A percentile compares a stretch with the other conserved stretches of the same genome.
These are phyloP conservation scores for Scenedesmus sp. DNA, from an alignment of 163 green algal species.

Conservation along the genomic window DNA sequence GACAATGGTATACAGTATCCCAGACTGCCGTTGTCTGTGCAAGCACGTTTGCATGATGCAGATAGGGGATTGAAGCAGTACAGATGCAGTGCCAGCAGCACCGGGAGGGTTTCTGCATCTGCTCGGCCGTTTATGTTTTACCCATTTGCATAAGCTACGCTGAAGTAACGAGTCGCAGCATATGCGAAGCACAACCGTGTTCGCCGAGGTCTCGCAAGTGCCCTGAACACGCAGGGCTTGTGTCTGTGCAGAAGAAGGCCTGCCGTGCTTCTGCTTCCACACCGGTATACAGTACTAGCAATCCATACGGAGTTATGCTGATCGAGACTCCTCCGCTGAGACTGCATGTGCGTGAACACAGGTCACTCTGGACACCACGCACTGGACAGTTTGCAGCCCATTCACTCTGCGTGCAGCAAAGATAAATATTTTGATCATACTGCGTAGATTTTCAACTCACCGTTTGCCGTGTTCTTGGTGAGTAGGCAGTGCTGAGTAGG, in stretches of 20 bases:
- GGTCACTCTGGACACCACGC: background rate
- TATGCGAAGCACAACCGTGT: background rate
- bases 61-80: background rate
- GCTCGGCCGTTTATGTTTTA: too few relatives aligned
- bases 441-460: too few relatives aligned
- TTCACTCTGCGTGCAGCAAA: background rate
- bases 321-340: too few relatives aligned
- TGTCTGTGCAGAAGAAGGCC: background rate
- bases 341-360: background rate
- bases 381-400: background rate
- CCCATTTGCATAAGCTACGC: too few relatives aligned
- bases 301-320: too few relatives aligned
- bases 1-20: background rate
- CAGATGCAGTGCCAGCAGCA: background rate
- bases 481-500: background rate
- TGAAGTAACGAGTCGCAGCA: too few relatives aligned
- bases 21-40: background rate
- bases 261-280: background rate
- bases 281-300: too few relatives aligned
- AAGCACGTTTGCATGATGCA: background rate
- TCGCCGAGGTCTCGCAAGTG: background rate
- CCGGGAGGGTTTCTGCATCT: too few relatives aligned
- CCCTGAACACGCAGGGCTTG: background rate
- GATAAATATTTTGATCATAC: background rate
- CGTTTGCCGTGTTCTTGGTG: background rate